phyloP scores from a whole-genome alignment of 371 early-diverging fungal species.

The Dichotomocladium elegans region DNA sequence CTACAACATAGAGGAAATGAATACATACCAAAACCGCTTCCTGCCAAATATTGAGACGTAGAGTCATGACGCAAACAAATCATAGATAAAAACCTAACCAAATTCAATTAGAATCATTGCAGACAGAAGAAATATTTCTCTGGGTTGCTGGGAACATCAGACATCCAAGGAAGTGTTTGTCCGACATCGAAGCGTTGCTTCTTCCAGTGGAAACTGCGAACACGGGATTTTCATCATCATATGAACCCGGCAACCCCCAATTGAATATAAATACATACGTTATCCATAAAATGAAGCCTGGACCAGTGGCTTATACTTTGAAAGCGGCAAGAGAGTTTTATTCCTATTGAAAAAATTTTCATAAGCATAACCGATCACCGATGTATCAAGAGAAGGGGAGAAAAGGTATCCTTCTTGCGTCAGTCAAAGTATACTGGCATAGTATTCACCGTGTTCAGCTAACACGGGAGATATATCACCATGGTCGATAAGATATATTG shows the following conservation, averaged over 20 bases:
- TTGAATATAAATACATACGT: conserved; percentile 10
- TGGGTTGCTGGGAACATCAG: conserved; percentile 10
- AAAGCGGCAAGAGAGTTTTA: no score
- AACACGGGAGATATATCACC: conserved; percentile 25
- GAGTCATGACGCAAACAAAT: background rate
- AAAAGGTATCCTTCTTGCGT: no score
- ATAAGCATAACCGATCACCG: no score
- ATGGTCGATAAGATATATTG: conserved; percentile 31
- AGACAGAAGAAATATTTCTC: background rate
- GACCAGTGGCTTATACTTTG: no score
- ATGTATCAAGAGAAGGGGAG: no score
- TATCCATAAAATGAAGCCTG: no score
- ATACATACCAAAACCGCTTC: conserved; percentile 19
- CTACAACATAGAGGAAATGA: background rate
- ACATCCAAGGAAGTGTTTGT: conserved; percentile 30
- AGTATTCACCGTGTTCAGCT: conserved; percentile 29
- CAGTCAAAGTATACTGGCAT: conserved; percentile 25
- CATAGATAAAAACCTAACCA: conserved; percentile 1
- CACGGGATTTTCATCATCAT: conserved; percentile 28
- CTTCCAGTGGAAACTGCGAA: conserved; percentile 36
- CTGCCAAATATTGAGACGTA: background rate
- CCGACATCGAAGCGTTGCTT: conserved; percentile 9
- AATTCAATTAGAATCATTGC: background rate
- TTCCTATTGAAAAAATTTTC: no score
- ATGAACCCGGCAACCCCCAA: background rate